Evolutionary conservation across 306 rosid species (phyloP).

Genomic region (Neltuma alba): DNA sequence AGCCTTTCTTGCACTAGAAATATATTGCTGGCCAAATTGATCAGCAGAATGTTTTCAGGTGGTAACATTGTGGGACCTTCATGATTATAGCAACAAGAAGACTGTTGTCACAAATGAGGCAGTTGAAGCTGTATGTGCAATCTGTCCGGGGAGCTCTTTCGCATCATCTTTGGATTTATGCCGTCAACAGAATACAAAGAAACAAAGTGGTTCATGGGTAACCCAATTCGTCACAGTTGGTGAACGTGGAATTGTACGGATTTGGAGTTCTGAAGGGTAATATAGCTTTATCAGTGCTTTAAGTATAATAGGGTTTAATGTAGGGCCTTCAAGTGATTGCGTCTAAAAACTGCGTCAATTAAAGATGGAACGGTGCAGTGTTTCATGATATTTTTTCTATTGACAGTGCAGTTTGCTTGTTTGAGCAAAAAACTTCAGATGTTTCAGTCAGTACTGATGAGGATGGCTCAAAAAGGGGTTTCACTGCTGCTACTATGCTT

Average conservation of each 20-base stretch:
- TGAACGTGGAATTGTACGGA: constrained; percentile 80
- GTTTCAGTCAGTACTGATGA: constrained; percentile 55
- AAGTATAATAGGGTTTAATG: constrained; percentile 5
- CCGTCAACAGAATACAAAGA: constrained; percentile 44
- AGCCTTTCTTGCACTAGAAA: not conserved
- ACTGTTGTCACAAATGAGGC: constrained; percentile 86
- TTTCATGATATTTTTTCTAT: constrained; percentile 32
- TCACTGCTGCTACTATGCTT: constrained; percentile 72
- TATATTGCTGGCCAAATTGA: constrained; percentile 25
- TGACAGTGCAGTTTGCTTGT: constrained; percentile 90
- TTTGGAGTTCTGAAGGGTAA: constrained; percentile 97
- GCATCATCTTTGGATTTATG: constrained; percentile 55
- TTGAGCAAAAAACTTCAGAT: constrained; percentile 86
- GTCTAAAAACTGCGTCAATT: not conserved
- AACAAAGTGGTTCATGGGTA: constrained; percentile 42
- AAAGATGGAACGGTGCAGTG: constrained; percentile 25
- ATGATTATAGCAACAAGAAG: constrained; percentile 71
- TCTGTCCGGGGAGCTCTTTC: constrained; percentile 56
- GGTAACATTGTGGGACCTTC: constrained; percentile 92
- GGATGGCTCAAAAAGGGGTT: constrained; percentile 83
- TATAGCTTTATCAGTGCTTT: constrained; percentile 19
- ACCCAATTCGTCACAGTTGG: constrained; percentile 81
- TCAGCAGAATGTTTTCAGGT: constrained; percentile 58
- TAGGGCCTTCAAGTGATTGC: not conserved
- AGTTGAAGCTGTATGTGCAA: constrained; percentile 81